Base-by-base conservation (phyloP, 2,329 filamentous ascomycete genomes). In the Metarhizium anisopliae region DNA sequence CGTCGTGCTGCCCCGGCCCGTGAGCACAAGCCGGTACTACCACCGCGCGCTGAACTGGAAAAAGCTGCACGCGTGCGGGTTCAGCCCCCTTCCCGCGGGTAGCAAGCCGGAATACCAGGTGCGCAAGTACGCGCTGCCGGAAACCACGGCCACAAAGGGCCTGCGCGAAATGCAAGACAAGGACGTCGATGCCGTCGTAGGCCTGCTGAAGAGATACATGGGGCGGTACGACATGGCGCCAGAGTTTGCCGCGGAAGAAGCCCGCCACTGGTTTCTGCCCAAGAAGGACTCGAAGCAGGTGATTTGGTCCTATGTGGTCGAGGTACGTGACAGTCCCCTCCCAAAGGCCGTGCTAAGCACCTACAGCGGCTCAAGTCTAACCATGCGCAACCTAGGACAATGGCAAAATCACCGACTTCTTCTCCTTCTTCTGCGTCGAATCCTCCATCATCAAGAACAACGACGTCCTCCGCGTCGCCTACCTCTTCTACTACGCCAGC, bases 401-500 rank as follows among this genome's bases (percentile, higher is more conserved):
- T 50, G 84, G 86, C 52, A 82, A 88, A 59, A 89, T 99, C 66
- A 96, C 90, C 42, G 94, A 99, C 72, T 96, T 96, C 74, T 87
- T 96, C 74, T 96, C 91, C 42, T 99, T 97, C 75, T 99, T 97
- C 78, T 86, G 85, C 67, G 86, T 99, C 38, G 91, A 96, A 69
- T 96, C 91, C 16, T 94, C 90, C 1, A 88, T 96, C 57, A 95
- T 99, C 65, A 85, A 87, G 62, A 84, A 90, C 67, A 76, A 95
- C 74, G 81, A 84, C 58, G 83, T 84, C 56, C 85, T 99, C 65
- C 87, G 86, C 61, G 94, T 93, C 3, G 94, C 94, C 35, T 99
- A 99, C 72, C 82, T 97, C 55, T 99, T 93, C 77, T 99, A 99
- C 79, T 99, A 99, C 69, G 94, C 89, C 56, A 88, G 87, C 6